Conservation (phyloP, 1,139 yeast species). For the Pneumocystis carinii region DNA sequence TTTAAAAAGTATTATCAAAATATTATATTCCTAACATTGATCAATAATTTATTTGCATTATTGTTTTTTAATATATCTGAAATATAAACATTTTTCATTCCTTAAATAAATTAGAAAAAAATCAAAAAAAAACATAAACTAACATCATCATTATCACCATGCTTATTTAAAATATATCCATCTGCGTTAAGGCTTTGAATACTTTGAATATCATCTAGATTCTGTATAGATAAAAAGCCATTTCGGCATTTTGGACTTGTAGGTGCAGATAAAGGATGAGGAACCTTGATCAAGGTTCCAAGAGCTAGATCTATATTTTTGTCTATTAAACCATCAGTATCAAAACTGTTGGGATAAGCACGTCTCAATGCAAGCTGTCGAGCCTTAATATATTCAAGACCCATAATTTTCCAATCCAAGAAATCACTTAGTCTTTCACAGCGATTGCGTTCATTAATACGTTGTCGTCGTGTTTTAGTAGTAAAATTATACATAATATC, state of each 20-base stretch:
- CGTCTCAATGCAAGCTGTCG: conserved; percentile 81
- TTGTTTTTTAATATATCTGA: background rate
- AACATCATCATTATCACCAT: conserved; percentile 44
- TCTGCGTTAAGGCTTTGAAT: conserved; percentile 57
- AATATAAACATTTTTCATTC: background rate
- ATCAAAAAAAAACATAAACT: background rate
- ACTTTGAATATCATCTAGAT: conserved; percentile 85
- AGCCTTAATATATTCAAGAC: conserved; percentile 88
- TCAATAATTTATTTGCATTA: background rate
- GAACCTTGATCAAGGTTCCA: conserved; percentile 45
- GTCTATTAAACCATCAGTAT: conserved; percentile 20
- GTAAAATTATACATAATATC: conserved; percentile 83
- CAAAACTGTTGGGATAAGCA: conserved; percentile 80
- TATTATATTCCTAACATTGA: background rate
- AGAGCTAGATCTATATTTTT: conserved; percentile 39
- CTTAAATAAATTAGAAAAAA: background rate
- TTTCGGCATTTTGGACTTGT: conserved; percentile 86
- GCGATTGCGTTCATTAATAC: conserved; percentile 94
- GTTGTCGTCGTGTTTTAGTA: conserved; percentile 81
- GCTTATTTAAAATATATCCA: conserved; percentile 65
- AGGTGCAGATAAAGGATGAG: conserved; percentile 87
- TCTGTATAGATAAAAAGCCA: conserved; percentile 35
- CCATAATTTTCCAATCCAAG: conserved; percentile 97
- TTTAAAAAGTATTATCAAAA: background rate
- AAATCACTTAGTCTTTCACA: conserved; percentile 86